A percentile compares a stretch with the other conserved stretches of the same genome.
phyloP scores from a whole-genome alignment of 805 yeast species.

The Saturnispora sekii region DNA sequence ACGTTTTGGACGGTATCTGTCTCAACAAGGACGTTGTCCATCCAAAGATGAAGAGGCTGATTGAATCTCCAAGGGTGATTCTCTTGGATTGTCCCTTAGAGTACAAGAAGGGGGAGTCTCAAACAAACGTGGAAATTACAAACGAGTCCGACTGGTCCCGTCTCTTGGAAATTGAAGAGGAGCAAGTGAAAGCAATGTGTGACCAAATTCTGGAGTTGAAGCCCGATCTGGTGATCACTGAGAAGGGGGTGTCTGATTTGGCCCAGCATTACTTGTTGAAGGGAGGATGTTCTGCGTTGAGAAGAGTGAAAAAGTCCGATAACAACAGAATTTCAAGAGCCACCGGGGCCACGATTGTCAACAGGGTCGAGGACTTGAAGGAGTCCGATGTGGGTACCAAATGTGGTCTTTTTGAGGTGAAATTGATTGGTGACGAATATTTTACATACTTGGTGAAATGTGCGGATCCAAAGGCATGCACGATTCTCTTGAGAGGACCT shows the following conservation, averaged over 20 bases:
- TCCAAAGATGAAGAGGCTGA: constrained; percentile 89
- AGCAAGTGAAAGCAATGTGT: constrained; percentile 83
- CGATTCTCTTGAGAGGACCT: constrained; percentile 88
- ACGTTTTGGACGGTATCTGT: constrained; percentile 83
- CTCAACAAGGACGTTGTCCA: constrained; percentile 97
- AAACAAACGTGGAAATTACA: constrained; percentile 93
- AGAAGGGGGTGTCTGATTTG: constrained; percentile 94
- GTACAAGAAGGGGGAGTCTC: constrained; percentile 98
- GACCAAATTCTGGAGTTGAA: constrained; percentile 74
- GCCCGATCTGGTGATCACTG: constrained; percentile 93
- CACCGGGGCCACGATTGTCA: constrained; percentile 95
- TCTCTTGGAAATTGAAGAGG: constrained; percentile 93
- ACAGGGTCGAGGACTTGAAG: constrained; percentile 87
- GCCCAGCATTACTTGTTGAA: constrained; percentile 94
- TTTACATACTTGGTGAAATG: constrained; percentile 79
- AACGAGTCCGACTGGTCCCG: constrained; percentile 96
- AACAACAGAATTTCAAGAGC: constrained; percentile 95
- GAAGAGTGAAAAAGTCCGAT: constrained; percentile 93
- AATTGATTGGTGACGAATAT: constrained; percentile 95
- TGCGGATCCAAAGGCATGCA: constrained; percentile 83
- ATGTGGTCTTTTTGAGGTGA: constrained; percentile 89
- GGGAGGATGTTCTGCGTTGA: constrained; percentile 84
- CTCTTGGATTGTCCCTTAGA: constrained; percentile 94
- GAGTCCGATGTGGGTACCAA: constrained; percentile 81
- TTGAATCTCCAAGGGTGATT: constrained; percentile 82